phyloP scores from a whole-genome alignment of 208 protist species.

The Leishmania mexicana region DNA sequence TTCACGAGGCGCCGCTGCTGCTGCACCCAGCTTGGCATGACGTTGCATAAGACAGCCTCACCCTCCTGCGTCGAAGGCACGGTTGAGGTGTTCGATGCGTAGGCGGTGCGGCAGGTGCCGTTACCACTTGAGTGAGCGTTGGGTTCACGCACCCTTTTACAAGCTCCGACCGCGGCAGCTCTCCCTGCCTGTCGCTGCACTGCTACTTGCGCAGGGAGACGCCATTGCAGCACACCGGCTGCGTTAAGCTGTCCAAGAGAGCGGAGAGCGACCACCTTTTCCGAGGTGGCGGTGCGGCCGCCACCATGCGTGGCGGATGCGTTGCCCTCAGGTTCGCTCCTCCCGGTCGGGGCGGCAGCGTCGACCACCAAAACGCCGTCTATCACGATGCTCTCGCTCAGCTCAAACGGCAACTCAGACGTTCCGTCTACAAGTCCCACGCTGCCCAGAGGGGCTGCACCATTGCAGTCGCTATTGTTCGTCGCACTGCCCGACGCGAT shows the following conservation, averaged over 20 bases:
- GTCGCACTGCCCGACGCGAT: not conserved
- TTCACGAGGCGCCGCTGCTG: constrained; percentile 27
- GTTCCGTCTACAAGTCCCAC: constrained; percentile 18
- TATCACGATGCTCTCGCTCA: constrained; percentile 26
- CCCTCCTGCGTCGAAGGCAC: not conserved
- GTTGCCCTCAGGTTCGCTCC: not conserved
- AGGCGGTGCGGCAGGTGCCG: not conserved
- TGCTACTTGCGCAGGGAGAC: not conserved
- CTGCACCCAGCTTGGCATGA: constrained; percentile 8
- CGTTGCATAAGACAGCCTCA: constrained; percentile 23
- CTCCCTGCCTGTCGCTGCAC: not conserved
- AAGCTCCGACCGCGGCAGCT: not conserved
- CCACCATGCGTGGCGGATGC: not conserved
- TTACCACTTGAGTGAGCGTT: not conserved
- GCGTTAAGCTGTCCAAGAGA: constrained; percentile 26
- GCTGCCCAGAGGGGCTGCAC: constrained; percentile 9
- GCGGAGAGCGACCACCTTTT: constrained; percentile 1
- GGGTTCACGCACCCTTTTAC: not conserved
- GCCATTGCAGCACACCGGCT: constrained; percentile 28
- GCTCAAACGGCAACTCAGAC: constrained; percentile 4
- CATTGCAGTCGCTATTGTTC: constrained; percentile 5
- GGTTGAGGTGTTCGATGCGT: not conserved
- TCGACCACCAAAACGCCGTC: constrained; percentile 15
- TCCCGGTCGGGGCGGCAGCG: not conserved
- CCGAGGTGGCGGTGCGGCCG: not conserved